Percentiles rank a stretch among this genome's conserved stretches.
phyloP scores from a whole-genome alignment of 2,329 filamentous ascomycete species.

The Fusarium verrucosum region DNA sequence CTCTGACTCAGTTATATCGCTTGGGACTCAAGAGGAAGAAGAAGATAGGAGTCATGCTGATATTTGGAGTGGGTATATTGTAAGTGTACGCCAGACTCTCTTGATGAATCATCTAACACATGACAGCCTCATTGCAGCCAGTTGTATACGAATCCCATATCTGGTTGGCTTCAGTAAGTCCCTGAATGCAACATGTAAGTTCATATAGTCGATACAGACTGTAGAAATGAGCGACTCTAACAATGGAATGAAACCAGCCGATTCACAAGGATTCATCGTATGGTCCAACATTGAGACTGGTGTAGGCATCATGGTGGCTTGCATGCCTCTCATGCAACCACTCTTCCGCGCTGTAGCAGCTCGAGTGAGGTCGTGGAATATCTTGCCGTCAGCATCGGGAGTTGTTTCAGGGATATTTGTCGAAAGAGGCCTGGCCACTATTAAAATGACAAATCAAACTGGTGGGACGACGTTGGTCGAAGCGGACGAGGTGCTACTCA shows the following conservation, averaged over 20 bases:
- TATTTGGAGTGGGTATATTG: conserved; percentile 4
- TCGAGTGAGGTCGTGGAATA: background rate
- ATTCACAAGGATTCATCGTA: conserved; percentile 1
- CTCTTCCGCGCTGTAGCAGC: background rate
- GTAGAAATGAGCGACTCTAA: background rate
- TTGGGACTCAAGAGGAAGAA: background rate
- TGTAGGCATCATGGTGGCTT: conserved; percentile 7
- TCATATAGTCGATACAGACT: fast-evolving
- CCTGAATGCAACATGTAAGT: background rate
- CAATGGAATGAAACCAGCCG: background rate
- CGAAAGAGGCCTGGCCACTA: background rate
- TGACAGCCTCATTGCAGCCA: conserved; percentile 3
- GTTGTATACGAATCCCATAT: conserved; percentile 1
- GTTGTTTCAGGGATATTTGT: conserved; percentile 11
- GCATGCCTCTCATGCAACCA: conserved; percentile 1
- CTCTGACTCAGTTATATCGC: background rate
- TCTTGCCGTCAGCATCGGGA: background rate
- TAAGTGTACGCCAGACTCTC: background rate
- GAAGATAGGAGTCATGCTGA: background rate
- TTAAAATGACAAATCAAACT: background rate
- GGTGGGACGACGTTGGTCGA: background rate
- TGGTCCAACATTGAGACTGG: conserved; percentile 7
- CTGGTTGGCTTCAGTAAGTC: background rate
- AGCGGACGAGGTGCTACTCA: background rate
- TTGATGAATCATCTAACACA: background rate